Evolutionary conservation across 2,329 filamentous ascomycete species (phyloP).

Genomic region (Penicillium crustosum): DNA sequence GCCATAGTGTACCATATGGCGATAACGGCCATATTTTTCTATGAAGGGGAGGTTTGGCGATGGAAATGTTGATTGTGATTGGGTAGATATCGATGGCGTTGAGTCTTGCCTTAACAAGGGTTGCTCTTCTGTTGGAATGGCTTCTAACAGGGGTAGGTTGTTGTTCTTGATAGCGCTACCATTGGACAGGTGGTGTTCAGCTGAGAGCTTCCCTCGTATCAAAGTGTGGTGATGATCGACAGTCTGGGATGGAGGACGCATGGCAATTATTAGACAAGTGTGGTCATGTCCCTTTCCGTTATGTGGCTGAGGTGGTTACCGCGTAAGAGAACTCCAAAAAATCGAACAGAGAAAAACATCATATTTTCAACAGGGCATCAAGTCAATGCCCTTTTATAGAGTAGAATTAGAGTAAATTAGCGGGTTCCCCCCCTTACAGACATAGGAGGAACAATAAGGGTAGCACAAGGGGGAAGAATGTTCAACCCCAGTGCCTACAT

Average conservation of each 20-base stretch:
- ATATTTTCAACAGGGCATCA: neutral
- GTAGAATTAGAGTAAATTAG: neutral
- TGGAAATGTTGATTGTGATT: neutral
- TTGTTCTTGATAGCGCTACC: slow-evolving; percentile 7
- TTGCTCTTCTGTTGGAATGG: slow-evolving; percentile 18
- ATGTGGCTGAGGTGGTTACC: neutral
- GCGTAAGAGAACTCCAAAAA: neutral
- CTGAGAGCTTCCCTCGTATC: slow-evolving; percentile 12
- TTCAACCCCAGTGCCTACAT: neutral
- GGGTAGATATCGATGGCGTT: neutral
- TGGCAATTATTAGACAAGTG: slow-evolving; percentile 5
- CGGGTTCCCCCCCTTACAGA: neutral
- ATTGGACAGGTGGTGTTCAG: slow-evolving; percentile 1
- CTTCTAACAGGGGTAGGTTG: slow-evolving; percentile 6
- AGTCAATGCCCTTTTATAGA: neutral
- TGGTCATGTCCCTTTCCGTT: neutral
- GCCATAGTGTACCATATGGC: slow-evolving; percentile 31
- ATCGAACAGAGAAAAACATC: neutral
- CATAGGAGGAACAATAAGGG: neutral
- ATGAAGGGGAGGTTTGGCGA: slow-evolving; percentile 13
- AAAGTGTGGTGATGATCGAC: slow-evolving; percentile 16
- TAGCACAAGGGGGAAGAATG: neutral
- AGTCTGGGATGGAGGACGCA: slow-evolving; percentile 9
- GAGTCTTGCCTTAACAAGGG: slow-evolving; percentile 16
- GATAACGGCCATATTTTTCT: slow-evolving; percentile 28